Base-by-base conservation (phyloP, 306 rosid species). In the Pyrus communis region DNA sequence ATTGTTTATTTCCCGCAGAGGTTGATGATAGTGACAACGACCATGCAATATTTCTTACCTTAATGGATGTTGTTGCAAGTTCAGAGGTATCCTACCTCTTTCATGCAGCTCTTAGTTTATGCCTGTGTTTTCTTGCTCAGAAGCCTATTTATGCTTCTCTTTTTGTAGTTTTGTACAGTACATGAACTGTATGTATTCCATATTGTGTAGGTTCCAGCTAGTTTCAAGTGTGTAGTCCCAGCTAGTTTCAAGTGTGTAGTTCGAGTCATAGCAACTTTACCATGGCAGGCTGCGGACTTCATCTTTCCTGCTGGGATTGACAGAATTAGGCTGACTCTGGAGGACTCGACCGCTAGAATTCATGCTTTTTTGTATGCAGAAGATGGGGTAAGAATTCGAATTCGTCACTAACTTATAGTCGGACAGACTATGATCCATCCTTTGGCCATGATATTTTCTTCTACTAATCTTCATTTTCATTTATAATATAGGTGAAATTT, bases 321-420 rank as follows among this genome's bases (percentile, higher is more conserved):
- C 70, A 75, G 81, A 71, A 67, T 92, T 69, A 85, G 83, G 77
- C 78, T 92, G 64, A 88, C 88, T 30, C 67, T 95, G 35, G 97
- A 92, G 83, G 97, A 95, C 70, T 81, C 97, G 60, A 95, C 98
- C 0, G 87, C 95, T 23, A 89, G 97, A 86, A 84, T 95, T 71
- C 89, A 89, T 80, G 97, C 91, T 33, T 63, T 42, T 17, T 83
- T 90, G 25, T 63, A 60, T 25, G 88, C 43, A 1, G 82, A 90
- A 52, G 97, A 92, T 82, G 93, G 91, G 86, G 97, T 91, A 38
- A 76, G 87, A 75, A 28, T 52, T 74, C 28, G 63, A 17, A 38
- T 42, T 27, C 17, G 49, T 71, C 11, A 13, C 75, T 58, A 49
- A n/a, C 8, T 45, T 38, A 23, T 38, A 5, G 13, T 71, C 13